These are phyloP conservation scores for Helianthus annuus DNA, from an alignment of 129 eudicot species.

Conservation along the genomic window HanXRQr2.0-SUNRISE NC_035440.2:816783-817282, in stretches of 20 bases:
- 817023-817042: not conserved
- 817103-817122: not conserved
- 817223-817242: slow-evolving; percentile 93
- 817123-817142: not conserved
- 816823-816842: slow-evolving; percentile 48
- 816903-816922: slow-evolving; percentile 90
- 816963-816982: not conserved
- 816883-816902: slow-evolving; percentile 75
- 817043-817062: not conserved
- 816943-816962: not conserved
- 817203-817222: slow-evolving; percentile 92
- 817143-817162: not conserved
- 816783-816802: slow-evolving; percentile 57
- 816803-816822: slow-evolving; percentile 77
- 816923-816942: slow-evolving; percentile 58
- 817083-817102: not conserved
- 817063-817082: not conserved
- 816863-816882: slow-evolving; percentile 71
- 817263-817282: slow-evolving; percentile 97
- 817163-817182: not conserved
- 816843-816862: slow-evolving; percentile 62
- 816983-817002: not conserved
- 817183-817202: slow-evolving; percentile 60
- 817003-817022: not conserved
- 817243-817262: slow-evolving; percentile 93